Evolutionary conservation across 352 stramenopile species (phyloP).

Genomic region (Pythium dissimile): DNA sequence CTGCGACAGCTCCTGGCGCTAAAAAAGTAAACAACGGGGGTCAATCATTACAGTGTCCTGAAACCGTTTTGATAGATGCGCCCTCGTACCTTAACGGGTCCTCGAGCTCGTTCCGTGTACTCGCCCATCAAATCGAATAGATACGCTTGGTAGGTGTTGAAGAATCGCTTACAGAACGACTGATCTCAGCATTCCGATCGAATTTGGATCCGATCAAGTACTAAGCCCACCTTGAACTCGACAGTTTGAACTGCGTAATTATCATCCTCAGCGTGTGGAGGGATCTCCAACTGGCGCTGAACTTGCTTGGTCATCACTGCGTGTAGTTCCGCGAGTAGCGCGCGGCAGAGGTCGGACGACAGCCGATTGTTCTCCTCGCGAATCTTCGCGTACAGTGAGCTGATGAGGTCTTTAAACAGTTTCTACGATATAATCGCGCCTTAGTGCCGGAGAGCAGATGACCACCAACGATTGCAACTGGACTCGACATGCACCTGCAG

Average conservation of each 20-base stretch:
- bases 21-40: too few relatives aligned
- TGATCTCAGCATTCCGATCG: too few relatives aligned
- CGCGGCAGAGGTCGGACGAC: conserved; percentile 57
- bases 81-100: conserved; percentile 53
- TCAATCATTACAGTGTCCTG: too few relatives aligned
- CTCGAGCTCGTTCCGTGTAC: conserved; percentile 64
- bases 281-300: conserved; percentile 45
- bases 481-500: too few relatives aligned
- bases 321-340: conserved; percentile 53
- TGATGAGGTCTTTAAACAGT: conserved; percentile 75
- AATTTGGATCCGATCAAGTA: too few relatives aligned
- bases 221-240: conserved; percentile 55
- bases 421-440: conserved; percentile 40
- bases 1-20: conserved; percentile 64
- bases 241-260: conserved; percentile 63
- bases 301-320: conserved; percentile 54
- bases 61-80: too few relatives aligned
- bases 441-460: too few relatives aligned
- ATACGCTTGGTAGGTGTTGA: conserved; percentile 63
- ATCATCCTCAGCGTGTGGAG: conserved; percentile 41
- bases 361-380: conserved; percentile 71
- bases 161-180: conserved; percentile 48
- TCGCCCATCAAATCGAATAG: conserved; percentile 66
- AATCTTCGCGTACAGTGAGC: conserved; percentile 62
- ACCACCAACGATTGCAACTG: too few relatives aligned